Conservation (phyloP, 345 rosid genomes). For the Citrus sp. region DNA sequence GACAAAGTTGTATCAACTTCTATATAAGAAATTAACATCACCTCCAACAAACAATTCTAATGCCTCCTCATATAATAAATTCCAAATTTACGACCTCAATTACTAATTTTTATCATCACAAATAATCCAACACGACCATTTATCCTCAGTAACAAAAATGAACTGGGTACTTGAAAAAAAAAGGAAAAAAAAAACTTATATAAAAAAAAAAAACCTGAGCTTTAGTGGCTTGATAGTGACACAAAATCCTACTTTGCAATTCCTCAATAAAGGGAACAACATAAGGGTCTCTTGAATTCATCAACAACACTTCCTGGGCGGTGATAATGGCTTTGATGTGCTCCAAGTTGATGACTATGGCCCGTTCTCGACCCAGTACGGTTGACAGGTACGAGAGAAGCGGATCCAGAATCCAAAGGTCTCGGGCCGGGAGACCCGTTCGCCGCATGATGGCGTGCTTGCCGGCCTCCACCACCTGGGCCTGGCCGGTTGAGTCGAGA, state of each 20-base stretch:
- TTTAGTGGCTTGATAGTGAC: constrained; percentile 62
- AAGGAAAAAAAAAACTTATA: no score
- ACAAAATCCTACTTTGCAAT: constrained; percentile 53
- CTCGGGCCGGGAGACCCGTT: constrained; percentile 85
- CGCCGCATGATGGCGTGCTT: constrained; percentile 93
- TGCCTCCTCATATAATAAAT: background rate
- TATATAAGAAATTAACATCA: background rate
- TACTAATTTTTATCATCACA: background rate
- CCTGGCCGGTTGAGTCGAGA: constrained; percentile 54
- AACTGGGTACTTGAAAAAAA: background rate
- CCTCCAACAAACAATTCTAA: background rate
- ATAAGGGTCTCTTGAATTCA: constrained; percentile 80
- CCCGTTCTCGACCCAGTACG: constrained; percentile 79
- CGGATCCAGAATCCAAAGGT: constrained; percentile 91
- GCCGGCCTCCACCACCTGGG: constrained; percentile 56
- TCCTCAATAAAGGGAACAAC: constrained; percentile 77
- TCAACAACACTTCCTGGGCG: constrained; percentile 75
- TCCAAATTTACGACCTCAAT: background rate
- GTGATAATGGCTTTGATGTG: constrained; percentile 93
- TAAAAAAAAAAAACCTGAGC: constrained; percentile 63
- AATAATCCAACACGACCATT: background rate
- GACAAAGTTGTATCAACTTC: no score
- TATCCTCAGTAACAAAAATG: background rate
- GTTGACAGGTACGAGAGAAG: constrained; percentile 87
- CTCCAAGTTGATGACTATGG: constrained; percentile 88